Base-by-base conservation (phyloP, 2,329 filamentous ascomycete species). In the Beauveria medogensis region DNA sequence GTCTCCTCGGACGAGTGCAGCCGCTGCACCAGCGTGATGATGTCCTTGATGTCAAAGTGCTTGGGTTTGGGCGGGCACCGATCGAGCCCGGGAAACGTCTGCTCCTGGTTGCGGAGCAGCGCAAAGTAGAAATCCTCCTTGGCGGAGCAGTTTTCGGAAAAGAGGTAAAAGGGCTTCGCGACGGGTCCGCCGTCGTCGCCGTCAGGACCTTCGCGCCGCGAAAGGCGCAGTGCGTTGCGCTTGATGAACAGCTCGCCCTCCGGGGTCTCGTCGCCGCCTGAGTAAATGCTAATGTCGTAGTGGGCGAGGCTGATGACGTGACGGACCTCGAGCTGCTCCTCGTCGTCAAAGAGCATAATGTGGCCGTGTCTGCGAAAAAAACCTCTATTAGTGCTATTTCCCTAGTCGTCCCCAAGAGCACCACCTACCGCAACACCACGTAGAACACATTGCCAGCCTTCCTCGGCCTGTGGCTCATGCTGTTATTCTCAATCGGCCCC, bases 61-160 rank as follows among this genome's bases (percentile, higher is more conserved):
- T 90, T 83, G 10, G 90, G 88, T 58, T 81, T 80, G 0, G 92
- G 91, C 1, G 86, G 82, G 3, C 66, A 78, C 59, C 81, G 78
- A 24, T 78, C 78, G 2, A 78, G 76, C 44, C 81, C 80, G 26
- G 48, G 48, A 61, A 84, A 80, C 18, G 83, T 82, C 67, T 88
- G 86, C 66, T 92, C 87, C 70, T 96, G 90, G 65, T 92, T 95
- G 67, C 87, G 86, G 44, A 99, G 79, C 67, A 99, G 79, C 14
- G 93, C 90, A 74, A 96, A 93, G 73, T 99, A 99, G 74, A 99
- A 97, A 71, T 99, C 94, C 73, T 99, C 94, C 73, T 99, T 99
- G 52, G 94, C 91, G 0, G 92, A 96, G 71, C 91, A 91, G 69
- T 95, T 96, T 66, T 97, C 92, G 0, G 91, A 95, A 73, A 97